Conservation (phyloP, 495 filamentous ascomycete species). For the Parachaetomium inaequale region DNA sequence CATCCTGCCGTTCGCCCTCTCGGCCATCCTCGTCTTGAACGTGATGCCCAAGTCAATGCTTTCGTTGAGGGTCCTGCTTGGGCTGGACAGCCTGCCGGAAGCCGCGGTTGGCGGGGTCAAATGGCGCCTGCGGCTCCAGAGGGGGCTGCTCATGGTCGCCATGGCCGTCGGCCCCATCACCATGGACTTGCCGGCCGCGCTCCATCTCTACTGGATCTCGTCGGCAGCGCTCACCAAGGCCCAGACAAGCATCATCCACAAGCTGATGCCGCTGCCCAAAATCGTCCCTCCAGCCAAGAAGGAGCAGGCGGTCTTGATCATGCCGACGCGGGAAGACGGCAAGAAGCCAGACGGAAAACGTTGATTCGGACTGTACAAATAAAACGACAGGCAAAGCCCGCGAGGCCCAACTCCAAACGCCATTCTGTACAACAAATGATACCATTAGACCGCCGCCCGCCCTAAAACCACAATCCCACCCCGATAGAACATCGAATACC, state of each 20-base stretch:
- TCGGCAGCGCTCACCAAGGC: conserved; percentile 31
- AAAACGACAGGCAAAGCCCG: conserved; percentile 16
- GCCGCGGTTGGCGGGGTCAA: background rate
- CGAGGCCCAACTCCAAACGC: conserved; percentile 21
- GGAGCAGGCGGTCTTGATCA: conserved; percentile 19
- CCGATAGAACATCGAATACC: background rate
- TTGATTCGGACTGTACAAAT: conserved; percentile 9
- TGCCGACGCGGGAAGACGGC: conserved; percentile 21
- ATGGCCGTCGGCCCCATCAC: conserved; percentile 47
- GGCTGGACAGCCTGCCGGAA: conserved; percentile 4
- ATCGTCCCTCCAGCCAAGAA: background rate
- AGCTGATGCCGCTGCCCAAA: conserved; percentile 29
- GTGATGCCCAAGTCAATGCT: conserved; percentile 28
- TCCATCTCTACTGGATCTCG: conserved; percentile 71
- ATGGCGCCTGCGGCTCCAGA: conserved; percentile 27
- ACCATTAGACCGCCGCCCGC: conserved; percentile 5
- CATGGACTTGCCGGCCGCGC: conserved; percentile 54
- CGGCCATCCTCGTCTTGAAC: conserved; percentile 45
- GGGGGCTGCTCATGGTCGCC: conserved; percentile 37
- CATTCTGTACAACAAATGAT: conserved; percentile 16
- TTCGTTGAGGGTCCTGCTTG: conserved; percentile 19
- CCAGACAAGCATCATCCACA: conserved; percentile 11
- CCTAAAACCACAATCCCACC: background rate
- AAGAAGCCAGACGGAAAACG: background rate
- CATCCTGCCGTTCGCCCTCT: conserved; percentile 61